Evolutionary conservation across 2,329 filamentous ascomycete species (phyloP), one percentile per base, ranked within the genome.

Genomic region (Aureobasidium subglaciale): DNA sequence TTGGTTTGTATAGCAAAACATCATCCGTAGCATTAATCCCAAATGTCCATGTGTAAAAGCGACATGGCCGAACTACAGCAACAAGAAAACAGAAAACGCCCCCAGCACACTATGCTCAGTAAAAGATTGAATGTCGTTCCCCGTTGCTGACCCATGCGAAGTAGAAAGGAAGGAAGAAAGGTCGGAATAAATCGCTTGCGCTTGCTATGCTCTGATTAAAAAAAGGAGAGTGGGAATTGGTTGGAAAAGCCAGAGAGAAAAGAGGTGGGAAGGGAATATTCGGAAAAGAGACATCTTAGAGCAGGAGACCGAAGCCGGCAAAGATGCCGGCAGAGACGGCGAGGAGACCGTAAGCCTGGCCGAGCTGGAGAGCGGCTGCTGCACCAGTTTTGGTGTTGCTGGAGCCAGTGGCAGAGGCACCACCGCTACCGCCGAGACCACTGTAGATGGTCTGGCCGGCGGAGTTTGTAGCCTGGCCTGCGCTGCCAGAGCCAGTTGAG

Each of bases 341-440:
- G 46, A 76, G 73, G 15, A 83, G 67, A 32, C 82, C 80, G 63
- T 83, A 84, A 25, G 78, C 73, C 56, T 78, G 75, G 16, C 79
- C 78, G 24, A 81, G 68, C 56, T 81, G 72, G 64, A 83, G 62
- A 58, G 77, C 70, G 56, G 74, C 62, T 22, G 70, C 64, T 10
- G 68, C 66, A 27, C 66, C 67, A 20, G 52, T 59, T 16, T 60
- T 49, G 25, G 56, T 58, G 41, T 55, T 60, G n/a, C 48, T 30
- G 27, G 43, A 34, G 40, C 56, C 37, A 25, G 61, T 59, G 27
- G 58, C 58, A 58, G 64, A 60, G 22, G 48, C 48, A 15, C 48
- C 32, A 16, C 42, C 42, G n/a, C 48, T 52, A 20, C 48, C 48
- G 16, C 68, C 73, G 35, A 77, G 69, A 4, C 76, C 76, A 27